Conservation (phyloP, 139 green algal species). For the Coelastrella sp. region DNA sequence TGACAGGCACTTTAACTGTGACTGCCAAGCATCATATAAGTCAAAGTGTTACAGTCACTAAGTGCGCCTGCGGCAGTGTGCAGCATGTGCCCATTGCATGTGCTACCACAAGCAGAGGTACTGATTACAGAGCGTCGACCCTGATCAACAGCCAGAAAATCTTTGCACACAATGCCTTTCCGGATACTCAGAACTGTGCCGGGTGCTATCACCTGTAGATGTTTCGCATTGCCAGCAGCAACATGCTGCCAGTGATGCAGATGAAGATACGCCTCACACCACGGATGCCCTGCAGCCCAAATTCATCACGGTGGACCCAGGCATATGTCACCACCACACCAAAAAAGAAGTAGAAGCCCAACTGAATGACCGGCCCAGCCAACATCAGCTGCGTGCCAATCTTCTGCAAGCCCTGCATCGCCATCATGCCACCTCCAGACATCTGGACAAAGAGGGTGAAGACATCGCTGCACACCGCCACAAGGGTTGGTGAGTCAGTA, state of each 20-base stretch:
- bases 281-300: background rate
- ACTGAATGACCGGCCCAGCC: background rate
- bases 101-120: background rate
- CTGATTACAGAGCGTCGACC: background rate
- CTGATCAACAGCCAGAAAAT: background rate
- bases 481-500: background rate
- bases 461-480: slow-evolving; percentile 19
- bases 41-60: background rate
- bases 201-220: background rate
- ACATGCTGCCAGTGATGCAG: background rate
- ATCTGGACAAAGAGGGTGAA: slow-evolving; percentile 7
- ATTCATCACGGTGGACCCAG: background rate
- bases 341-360: slow-evolving; percentile 19
- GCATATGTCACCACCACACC: slow-evolving; percentile 2
- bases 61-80: background rate
- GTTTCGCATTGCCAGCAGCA: background rate
- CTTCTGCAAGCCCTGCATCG: background rate
- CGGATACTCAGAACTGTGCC: background rate
- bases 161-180: background rate
- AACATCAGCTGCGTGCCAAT: slow-evolving; percentile 26
- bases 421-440: slow-evolving; percentile 5
- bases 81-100: background rate
- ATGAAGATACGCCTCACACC: background rate
- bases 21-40: background rate
- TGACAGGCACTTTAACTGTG: background rate